Evolutionary conservation across 257 asterid species (phyloP).

Genomic region (Scutellaria galericulata): DNA sequence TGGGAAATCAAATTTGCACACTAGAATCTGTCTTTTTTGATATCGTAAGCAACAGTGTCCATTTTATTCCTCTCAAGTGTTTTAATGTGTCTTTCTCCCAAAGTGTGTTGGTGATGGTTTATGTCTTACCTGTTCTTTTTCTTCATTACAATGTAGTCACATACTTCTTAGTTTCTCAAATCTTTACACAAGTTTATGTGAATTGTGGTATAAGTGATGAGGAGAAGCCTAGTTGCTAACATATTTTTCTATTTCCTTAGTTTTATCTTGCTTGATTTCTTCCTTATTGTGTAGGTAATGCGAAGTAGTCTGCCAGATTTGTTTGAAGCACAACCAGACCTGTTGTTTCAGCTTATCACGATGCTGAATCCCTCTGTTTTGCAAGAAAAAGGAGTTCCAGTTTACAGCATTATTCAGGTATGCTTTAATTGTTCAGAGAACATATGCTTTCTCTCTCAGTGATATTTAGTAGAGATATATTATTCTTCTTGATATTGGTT

Average conservation of each 20-base stretch:
- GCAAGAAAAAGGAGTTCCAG: constrained; percentile 90
- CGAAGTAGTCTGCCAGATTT: constrained; percentile 87
- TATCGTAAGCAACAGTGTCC: background rate
- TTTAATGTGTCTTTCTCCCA: background rate
- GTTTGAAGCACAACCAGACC: constrained; percentile 95
- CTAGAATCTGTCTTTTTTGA: constrained; percentile 1
- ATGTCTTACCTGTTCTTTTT: background rate
- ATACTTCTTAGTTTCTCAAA: constrained; percentile 3
- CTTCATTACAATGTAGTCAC: background rate
- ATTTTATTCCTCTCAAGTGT: background rate
- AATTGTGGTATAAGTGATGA: constrained; percentile 23
- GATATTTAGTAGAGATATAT: background rate
- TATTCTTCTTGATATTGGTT: constrained; percentile 14
- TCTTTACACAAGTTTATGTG: background rate
- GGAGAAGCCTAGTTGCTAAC: constrained; percentile 6
- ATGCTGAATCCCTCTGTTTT: constrained; percentile 93
- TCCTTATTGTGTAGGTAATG: constrained; percentile 67
- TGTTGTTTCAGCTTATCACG: constrained; percentile 92
- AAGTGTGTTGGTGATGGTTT: constrained; percentile 15
- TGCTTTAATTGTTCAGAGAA: constrained; percentile 14
- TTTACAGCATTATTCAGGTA: constrained; percentile 91
- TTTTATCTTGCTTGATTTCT: constrained; percentile 26
- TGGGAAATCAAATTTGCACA: background rate
- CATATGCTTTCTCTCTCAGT: background rate
- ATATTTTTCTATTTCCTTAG: constrained; percentile 26